Evolutionary conservation across 192 early-diverging fungal species (phyloP).

Genomic region (Funneliformis mosseae): DNA sequence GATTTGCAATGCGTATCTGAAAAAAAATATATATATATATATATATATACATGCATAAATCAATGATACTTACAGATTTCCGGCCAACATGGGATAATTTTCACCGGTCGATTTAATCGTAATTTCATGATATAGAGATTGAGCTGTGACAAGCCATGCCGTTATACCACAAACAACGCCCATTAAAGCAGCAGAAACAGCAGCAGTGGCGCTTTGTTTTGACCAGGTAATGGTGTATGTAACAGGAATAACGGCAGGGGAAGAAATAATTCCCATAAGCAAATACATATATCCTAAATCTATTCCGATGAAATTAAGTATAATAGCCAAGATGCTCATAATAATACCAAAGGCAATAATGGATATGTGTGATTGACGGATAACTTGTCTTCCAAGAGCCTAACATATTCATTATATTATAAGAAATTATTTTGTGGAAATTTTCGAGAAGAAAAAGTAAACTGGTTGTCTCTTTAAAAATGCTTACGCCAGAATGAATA

Average conservation of each 20-base stretch:
- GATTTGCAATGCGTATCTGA: no score
- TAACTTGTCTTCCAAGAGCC: slow-evolving; percentile 63
- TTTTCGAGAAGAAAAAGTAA: not conserved
- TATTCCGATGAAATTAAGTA: slow-evolving; percentile 65
- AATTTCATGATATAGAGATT: slow-evolving; percentile 56
- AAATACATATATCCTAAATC: slow-evolving; percentile 68
- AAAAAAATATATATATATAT: no score
- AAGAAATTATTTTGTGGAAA: not conserved
- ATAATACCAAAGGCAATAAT: slow-evolving; percentile 65
- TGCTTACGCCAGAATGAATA: slow-evolving; percentile 54
- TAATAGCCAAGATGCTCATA: slow-evolving; percentile 68
- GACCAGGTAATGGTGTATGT: slow-evolving; percentile 67
- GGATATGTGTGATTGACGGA: slow-evolving; percentile 53
- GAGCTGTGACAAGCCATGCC: slow-evolving; percentile 63
- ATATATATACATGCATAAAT: no score
- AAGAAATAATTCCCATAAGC: slow-evolving; percentile 68
- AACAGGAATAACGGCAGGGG: slow-evolving; percentile 66
- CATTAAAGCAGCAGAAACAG: slow-evolving; percentile 53
- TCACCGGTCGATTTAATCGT: slow-evolving; percentile 57
- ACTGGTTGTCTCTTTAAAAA: no score
- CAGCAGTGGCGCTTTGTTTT: slow-evolving; percentile 62
- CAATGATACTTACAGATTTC: slow-evolving; percentile 62
- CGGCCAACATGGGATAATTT: slow-evolving; percentile 78
- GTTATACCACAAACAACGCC: slow-evolving; percentile 57
- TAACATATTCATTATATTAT: slow-evolving; percentile 8